Evolutionary conservation across 306 rosid genomes (phyloP), one percentile per base, ranked within the genome.

Genomic region (Malus orientalis): DNA sequence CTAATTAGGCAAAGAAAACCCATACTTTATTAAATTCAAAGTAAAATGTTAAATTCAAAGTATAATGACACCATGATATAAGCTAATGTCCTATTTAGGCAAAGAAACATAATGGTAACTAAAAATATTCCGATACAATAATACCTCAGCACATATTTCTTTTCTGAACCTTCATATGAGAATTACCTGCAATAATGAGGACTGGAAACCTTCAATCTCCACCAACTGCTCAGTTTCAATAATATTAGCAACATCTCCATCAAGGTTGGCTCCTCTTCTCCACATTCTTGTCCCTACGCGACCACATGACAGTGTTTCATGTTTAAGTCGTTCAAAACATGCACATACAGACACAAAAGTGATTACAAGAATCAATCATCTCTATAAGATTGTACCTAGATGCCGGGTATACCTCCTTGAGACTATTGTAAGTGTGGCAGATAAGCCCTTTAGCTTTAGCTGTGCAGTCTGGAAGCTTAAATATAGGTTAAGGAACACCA

Each of bases 401-500:
- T 92, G 97, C 11, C 97, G 86, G 30, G 96, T 92, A 81, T 97
- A 95, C 79, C 93, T 88, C 81, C 99, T 89, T 79, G 99, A 92
- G 84, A 92, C 33, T 80, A 89, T 79, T 1, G 91, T 84, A 32
- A 95, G 75, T 20, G 72, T 74, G 29, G 82, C 85, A 67, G 40
- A 66, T 27, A 88, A 83, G 67, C 82, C 87, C 80, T 92, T 95
- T 53, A 92, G 71, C 83, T 86, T 89, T 73, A 95, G 81, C 76
- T 85, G 82, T 64, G 78, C 87, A 67, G 74, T 67, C 87, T 92
- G 99, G 85, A 95, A 95, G 90, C 97, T 87, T 92, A 85, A 81
- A 54, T 61, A 60, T 71, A 66, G 76, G 92, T 95, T 81, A 92
- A 90, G 81, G 64, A 84, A 84, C 83, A 74, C 18, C 60, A 67